phyloP scores from a whole-genome alignment of 257 asterid species.

The Solanum infundibuliforme region DNA sequence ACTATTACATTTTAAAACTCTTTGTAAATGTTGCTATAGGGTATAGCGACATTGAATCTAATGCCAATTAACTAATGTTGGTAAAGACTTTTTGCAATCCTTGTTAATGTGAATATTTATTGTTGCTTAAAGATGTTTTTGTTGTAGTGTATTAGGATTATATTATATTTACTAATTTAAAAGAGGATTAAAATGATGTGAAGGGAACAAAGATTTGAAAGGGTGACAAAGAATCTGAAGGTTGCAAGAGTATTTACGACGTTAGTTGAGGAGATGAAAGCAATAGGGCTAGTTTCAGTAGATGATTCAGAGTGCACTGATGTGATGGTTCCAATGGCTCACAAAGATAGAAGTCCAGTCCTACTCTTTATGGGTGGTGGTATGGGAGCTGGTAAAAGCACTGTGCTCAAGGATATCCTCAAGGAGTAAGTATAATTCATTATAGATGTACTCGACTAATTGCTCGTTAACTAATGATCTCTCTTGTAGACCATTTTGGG shows the following conservation, averaged over 20 bases:
- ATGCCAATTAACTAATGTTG: background rate
- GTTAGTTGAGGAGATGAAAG: constrained; percentile 16
- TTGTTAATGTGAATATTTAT: background rate
- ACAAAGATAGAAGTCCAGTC: constrained; percentile 16
- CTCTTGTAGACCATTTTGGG: constrained; percentile 15
- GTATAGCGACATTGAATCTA: background rate
- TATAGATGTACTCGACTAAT: background rate
- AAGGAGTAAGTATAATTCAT: constrained; percentile 7
- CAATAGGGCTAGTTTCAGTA: constrained; percentile 10
- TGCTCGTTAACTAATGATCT: background rate
- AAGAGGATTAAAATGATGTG: background rate
- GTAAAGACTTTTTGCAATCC: background rate
- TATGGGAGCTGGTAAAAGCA: constrained; percentile 18
- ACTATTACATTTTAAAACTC: background rate
- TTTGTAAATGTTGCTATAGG: background rate
- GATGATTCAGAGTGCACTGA: constrained; percentile 13
- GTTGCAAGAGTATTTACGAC: constrained; percentile 15
- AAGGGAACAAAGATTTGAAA: constrained; percentile 88
- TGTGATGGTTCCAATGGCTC: constrained; percentile 20
- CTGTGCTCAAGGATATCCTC: constrained; percentile 18
- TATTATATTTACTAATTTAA: background rate
- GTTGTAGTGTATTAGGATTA: background rate
- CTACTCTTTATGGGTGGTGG: constrained; percentile 21
- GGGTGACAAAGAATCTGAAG: constrained; percentile 84
- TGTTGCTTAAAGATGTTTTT: background rate